Base-by-base conservation (phyloP, 345 rosid genomes). In the Durio zibethinus region DNA sequence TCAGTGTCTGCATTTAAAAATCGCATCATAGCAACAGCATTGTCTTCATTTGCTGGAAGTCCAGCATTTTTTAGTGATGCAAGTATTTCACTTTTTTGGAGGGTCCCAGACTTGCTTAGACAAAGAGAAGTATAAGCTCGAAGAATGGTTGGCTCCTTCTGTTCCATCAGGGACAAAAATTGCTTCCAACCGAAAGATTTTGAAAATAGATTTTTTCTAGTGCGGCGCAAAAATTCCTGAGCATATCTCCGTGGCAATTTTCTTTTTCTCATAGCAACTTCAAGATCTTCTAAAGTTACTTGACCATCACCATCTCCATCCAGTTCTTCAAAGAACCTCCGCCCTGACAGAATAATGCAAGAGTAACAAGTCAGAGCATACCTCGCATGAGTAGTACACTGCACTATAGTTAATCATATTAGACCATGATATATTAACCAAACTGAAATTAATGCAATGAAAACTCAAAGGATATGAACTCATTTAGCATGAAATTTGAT, bases 131-230 rank as follows among this genome's bases (percentile, higher is more conserved):
- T 96, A 75, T 93, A 96, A 27, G 99, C 99, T 77, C 97, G 97
- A 81, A 96, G 97, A 81, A 96, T 93, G 50, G 97, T 96, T 31
- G 97, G 94, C 83, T 96, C 99, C 78, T 89, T 92, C 88, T 93
- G 99, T 83, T 96, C 99, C 99, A 96, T 96, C 87, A 96, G 83
- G 35, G 98, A 93, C 77, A 93, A 85, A 87, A 96, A 96, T 78
- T 92, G 99, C 86, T 91, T 96, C 99, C 98, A 96, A 50, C 97
- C 91, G 78, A 96, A 96, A 33, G 99, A 96, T 83, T 92, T 96
- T 36, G 97, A 90, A 86, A 96, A 93, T 53, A 93, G 84, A 82
- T 96, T 97, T 76, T 95, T 91, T 82, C 94, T 92, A 14, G 97
- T 81, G 62, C 97, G 94, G 23, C 77, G 83, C 95, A 96, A 90